Percentiles rank a stretch among this genome's conserved stretches.
phyloP scores from a whole-genome alignment of 106 monocot species.

The Apostasia shenzhenica region DNA sequence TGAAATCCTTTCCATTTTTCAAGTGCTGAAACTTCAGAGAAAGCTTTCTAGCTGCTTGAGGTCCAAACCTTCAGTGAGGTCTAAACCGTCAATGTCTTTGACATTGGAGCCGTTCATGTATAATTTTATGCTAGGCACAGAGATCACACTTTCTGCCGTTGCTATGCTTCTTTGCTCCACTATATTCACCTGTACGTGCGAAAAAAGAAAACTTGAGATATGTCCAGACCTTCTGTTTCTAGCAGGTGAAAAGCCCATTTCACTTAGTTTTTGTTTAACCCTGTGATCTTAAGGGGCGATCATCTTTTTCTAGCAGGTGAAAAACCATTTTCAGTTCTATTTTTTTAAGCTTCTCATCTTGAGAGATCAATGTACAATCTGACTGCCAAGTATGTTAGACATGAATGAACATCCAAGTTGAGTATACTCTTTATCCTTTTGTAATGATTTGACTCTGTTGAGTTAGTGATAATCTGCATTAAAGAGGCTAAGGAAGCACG shows the following conservation, averaged over 20 bases:
- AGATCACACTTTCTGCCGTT: not conserved
- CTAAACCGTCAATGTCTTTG: not conserved
- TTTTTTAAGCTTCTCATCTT: too few species aligned
- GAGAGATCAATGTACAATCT: too few species aligned
- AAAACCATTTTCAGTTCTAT: not conserved
- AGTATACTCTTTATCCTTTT: too few species aligned
- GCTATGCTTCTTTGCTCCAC: not conserved
- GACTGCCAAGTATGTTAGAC: too few species aligned
- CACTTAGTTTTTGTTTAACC: too few species aligned
- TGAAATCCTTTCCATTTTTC: too few species aligned
- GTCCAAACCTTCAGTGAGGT: not conserved
- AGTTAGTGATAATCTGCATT: too few species aligned
- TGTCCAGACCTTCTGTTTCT: too few species aligned
- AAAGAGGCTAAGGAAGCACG: too few species aligned
- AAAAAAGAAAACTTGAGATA: not conserved
- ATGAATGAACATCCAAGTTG: too few species aligned
- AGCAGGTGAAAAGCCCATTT: not conserved
- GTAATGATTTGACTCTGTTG: too few species aligned
- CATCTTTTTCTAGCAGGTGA: too few species aligned
- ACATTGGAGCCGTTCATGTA: not conserved
- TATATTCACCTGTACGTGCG: not conserved
- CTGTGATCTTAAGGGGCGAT: not conserved
- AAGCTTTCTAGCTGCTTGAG: not conserved
- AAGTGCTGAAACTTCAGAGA: not conserved
- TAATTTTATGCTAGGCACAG: constrained; percentile 1